phyloP scores from a whole-genome alignment of 2,329 filamentous ascomycete genomes.

The Talaromyces sp. region DNA sequence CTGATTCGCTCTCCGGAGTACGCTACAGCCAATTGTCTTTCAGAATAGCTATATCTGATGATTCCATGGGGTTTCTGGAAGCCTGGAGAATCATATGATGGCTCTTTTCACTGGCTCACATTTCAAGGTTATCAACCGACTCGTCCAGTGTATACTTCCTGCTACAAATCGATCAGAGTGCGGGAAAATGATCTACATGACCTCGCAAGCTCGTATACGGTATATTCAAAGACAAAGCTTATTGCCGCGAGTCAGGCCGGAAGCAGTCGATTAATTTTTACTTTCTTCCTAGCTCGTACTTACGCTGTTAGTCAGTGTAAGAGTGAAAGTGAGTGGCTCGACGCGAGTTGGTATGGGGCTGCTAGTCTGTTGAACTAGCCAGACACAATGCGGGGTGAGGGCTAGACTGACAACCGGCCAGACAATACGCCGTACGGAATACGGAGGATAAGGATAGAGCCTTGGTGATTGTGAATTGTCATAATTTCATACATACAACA shows the following conservation, averaged over 20 bases:
- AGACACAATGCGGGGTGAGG: slow-evolving; percentile 1
- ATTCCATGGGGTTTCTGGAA: slow-evolving; percentile 3
- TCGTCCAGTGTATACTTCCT: neutral
- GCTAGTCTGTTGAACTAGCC: neutral
- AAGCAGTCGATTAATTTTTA: neutral
- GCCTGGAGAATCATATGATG: neutral
- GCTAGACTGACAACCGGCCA: neutral
- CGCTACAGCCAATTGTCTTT: neutral
- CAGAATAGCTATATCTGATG: neutral
- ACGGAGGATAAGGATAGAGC: too few species aligned
- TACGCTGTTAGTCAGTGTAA: neutral
- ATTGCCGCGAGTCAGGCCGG: neutral
- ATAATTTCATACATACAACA: neutral
- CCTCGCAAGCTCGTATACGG: neutral
- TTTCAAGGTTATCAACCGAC: neutral
- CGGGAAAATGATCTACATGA: neutral
- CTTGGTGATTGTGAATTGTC: too few species aligned
- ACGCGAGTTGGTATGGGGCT: neutral
- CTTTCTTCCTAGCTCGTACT: neutral
- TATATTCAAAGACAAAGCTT: neutral
- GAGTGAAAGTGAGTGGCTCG: neutral
- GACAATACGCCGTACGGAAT: neutral
- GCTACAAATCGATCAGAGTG: neutral
- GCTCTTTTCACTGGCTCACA: neutral
- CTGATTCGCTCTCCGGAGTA: neutral